phyloP scores from a whole-genome alignment of 257 asterid genomes.

The Nicotiana undulata region DNA sequence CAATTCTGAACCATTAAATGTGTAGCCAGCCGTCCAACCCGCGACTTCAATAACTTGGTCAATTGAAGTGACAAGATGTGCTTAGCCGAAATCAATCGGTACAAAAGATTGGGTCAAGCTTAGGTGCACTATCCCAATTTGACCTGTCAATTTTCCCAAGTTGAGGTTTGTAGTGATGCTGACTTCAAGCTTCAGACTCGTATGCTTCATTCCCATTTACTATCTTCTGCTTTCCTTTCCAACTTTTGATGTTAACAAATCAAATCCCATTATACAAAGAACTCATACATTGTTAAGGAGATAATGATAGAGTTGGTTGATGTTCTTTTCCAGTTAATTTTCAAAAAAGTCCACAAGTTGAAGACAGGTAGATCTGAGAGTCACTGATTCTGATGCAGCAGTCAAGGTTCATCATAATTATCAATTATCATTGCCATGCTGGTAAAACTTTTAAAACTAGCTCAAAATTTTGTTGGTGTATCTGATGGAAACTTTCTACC shows the following conservation, averaged over 20 bases:
- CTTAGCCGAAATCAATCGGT: neutral
- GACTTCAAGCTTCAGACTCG: neutral
- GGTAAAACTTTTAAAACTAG: neutral
- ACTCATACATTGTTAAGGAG: neutral
- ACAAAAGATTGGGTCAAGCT: neutral
- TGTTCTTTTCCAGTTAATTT: too few species aligned
- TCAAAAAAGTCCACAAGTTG: neutral
- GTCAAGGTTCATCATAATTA: neutral
- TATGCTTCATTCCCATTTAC: neutral
- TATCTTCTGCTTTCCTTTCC: neutral
- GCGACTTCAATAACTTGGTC: neutral
- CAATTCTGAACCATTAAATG: neutral
- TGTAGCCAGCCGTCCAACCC: neutral
- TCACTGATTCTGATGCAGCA: neutral
- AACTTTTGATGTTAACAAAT: neutral
- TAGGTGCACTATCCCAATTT: neutral
- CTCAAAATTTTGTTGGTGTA: neutral
- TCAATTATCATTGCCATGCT: neutral
- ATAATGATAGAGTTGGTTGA: neutral
- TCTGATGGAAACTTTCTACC: neutral
- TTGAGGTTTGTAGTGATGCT: neutral
- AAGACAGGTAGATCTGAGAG: neutral
- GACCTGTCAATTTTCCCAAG: neutral
- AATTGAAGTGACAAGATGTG: neutral
- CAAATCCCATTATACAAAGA: neutral